Base-by-base conservation (phyloP, 495 filamentous ascomycete species). In the Penicillium antarcticum region DNA sequence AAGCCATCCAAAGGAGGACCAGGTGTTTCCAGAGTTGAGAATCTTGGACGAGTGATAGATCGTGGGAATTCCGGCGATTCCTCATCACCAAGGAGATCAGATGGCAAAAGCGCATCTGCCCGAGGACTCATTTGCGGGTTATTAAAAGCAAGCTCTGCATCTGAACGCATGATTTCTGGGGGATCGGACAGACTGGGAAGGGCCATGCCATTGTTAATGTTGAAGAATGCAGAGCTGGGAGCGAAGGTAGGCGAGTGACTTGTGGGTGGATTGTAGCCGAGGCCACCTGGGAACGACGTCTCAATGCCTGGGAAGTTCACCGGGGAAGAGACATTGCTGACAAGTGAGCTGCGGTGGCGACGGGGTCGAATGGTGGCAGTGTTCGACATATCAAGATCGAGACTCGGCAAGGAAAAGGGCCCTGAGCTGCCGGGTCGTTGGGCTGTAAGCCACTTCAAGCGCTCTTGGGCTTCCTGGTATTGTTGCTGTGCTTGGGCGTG, bases 71-170 rank as follows among this genome's bases (percentile, higher is more conserved):
- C 73, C 1, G 83, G 78, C 6, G 76, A 76, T 50, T 91, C 89
- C 39, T 92, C 89, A 51, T 91, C 82, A 2, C 87, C 69, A 55
- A 95, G 83, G 47, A 95, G 82, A 54, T 88, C 87, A 1, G 88
- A 90, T 18, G 90, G 90, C 19, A 95, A 71, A 21, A 94, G 74
- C 18, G 86, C 77, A 42, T 88, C 81, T 8, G 90, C 90, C 11
- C 87, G 87, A 21, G 90, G 90, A 56, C 89, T 92, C 67, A 94
- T 87, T 26, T 88, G 86, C 16, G 83, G 85, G 35, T 84, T 80
- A 33, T 70, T 82, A 45, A 77, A 79, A 36, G 83, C 69, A 13
- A 65, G 42, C 36, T 80, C 79, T 7, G 61, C 61, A 26, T 80
- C 75, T 26, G 66, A 64, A 26, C 69, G 74, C 47, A 67, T 56